phyloP scores from a whole-genome alignment of 2,329 filamentous ascomycete genomes.

The Cladosporium sp. region DNA sequence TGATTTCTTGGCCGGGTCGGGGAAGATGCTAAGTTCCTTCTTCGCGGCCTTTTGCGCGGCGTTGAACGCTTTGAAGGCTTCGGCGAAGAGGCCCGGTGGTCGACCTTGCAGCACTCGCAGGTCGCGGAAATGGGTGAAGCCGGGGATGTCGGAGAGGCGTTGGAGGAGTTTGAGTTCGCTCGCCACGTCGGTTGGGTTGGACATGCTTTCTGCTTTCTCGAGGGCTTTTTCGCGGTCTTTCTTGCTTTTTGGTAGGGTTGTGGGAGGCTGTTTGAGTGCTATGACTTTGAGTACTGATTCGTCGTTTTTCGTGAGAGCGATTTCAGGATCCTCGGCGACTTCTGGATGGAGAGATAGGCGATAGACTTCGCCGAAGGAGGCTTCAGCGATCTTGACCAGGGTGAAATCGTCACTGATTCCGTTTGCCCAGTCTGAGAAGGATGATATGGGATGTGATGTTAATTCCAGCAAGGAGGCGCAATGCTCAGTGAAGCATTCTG shows the following conservation, averaged over 20 bases:
- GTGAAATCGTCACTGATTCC: conserved; percentile 41
- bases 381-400: conserved; percentile 61
- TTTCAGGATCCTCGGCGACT: conserved; percentile 18
- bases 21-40: conserved; percentile 46
- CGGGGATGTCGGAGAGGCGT: conserved; percentile 55
- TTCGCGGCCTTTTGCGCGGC: conserved; percentile 36
- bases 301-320: conserved; percentile 25
- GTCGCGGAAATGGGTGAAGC: conserved; percentile 60
- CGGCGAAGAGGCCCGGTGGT: conserved; percentile 48
- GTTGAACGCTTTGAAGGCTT: conserved; percentile 45
- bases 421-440: conserved; percentile 40
- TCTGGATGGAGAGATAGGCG: conserved; percentile 43
- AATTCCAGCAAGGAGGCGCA: conserved; percentile 25
- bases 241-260: conserved; percentile 43
- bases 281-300: conserved; percentile 48
- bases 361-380: conserved; percentile 64
- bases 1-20: conserved; percentile 51
- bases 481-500: conserved; percentile 22
- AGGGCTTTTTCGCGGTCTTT: conserved; percentile 46
- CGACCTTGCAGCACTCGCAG: conserved; percentile 55
- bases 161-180: conserved; percentile 52
- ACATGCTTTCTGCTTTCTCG: conserved; percentile 41
- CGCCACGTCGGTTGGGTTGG: conserved; percentile 40
- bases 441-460: conserved; percentile 29
- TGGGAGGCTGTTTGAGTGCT: conserved; percentile 33